Percentiles rank a stretch among this genome's conserved stretches.
Conservation (phyloP, 2,329 filamentous ascomycete genomes). For the Colletotrichum orbiculare region DNA sequence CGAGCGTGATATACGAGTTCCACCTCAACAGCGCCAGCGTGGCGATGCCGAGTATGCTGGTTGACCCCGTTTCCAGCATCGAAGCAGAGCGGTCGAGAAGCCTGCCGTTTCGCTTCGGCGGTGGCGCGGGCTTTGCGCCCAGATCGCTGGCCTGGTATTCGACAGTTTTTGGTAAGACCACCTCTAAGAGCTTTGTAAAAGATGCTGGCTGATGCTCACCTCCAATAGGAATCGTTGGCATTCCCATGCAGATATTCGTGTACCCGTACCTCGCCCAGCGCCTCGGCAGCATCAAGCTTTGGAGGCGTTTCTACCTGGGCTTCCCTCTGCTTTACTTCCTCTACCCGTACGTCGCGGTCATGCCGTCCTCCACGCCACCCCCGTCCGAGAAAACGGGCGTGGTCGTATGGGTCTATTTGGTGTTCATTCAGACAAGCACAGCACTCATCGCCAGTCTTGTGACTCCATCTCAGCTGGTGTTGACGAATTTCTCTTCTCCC, state of each 20-base stretch:
- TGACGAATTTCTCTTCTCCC: conserved; percentile 1
- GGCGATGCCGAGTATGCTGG: not conserved
- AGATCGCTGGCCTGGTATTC: conserved; percentile 1
- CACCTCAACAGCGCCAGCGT: not conserved
- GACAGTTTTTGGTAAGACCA: not conserved
- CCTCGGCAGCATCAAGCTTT: not conserved
- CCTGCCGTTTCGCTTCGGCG: conserved; percentile 10
- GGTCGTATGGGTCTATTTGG: not conserved
- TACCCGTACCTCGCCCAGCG: conserved; percentile 2
- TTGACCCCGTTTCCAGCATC: not conserved
- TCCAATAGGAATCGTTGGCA: not conserved
- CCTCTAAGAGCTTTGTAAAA: no score
- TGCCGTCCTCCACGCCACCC: not conserved
- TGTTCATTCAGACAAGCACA: not conserved
- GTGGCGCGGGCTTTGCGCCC: conserved; percentile 3
- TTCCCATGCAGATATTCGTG: conserved; percentile 5
- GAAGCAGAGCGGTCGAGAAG: not conserved
- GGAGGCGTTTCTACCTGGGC: not conserved
- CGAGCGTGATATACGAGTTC: not conserved
- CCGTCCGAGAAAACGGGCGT: conserved; percentile 4
- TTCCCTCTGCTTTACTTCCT: not conserved
- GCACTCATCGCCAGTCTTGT: not conserved
- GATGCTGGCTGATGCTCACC: not conserved
- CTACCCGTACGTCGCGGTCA: not conserved
- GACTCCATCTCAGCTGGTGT: not conserved